Conservation (phyloP, 768 basidiomycete species). For the Hericium coralloides region DNA sequence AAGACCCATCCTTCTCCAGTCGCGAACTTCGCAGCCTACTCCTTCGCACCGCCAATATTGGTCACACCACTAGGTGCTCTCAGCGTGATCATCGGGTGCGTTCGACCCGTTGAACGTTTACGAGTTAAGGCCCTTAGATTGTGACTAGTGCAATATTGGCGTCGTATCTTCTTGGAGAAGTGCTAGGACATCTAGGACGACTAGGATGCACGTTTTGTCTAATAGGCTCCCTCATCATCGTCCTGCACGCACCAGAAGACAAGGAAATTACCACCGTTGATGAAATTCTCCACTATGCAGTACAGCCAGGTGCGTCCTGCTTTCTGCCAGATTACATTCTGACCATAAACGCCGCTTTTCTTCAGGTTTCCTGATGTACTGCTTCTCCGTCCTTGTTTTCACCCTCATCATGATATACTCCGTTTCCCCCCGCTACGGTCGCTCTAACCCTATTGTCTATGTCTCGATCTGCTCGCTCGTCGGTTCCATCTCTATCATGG, state of each 20-base stretch:
- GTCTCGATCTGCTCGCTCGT: constrained; percentile 95
- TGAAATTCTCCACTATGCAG: constrained; percentile 84
- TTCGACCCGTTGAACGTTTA: constrained; percentile 7
- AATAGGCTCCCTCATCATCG: constrained; percentile 87
- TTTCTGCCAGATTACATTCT: no score
- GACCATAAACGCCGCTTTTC: no score
- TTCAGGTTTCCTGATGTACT: constrained; percentile 85
- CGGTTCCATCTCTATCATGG: constrained; percentile 97
- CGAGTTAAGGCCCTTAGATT: not conserved
- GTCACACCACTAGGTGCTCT: constrained; percentile 98
- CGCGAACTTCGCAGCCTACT: constrained; percentile 93
- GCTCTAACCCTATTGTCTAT: constrained; percentile 83
- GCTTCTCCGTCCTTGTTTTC: constrained; percentile 76
- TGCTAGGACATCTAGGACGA: constrained; percentile 87
- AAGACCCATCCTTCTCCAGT: constrained; percentile 29
- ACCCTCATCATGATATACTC: constrained; percentile 80
- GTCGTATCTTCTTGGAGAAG: constrained; percentile 86
- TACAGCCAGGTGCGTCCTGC: constrained; percentile 72
- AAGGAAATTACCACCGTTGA: constrained; percentile 89
- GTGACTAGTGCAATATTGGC: constrained; percentile 77
- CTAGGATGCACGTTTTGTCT: constrained; percentile 79
- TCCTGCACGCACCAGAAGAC: constrained; percentile 95
- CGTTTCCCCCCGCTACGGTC: constrained; percentile 79
- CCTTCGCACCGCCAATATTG: constrained; percentile 94
- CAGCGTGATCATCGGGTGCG: constrained; percentile 92